Conservation (phyloP, 768 basidiomycete species). For the Boletus rubroflammeus region DNA sequence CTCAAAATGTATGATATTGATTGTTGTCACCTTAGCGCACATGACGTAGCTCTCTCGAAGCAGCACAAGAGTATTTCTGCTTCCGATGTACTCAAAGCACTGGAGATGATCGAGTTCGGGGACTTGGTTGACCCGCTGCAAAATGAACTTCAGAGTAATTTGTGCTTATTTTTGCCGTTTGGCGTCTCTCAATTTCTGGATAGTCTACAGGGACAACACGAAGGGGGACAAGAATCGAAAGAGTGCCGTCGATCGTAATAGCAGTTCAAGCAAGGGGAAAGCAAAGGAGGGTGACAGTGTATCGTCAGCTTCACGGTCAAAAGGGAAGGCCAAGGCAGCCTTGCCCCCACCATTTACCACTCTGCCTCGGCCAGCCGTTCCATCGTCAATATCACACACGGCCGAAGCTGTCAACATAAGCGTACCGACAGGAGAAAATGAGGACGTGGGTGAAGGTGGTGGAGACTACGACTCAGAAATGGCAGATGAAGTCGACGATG, state of each 20-base stretch:
- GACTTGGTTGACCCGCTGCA: constrained; percentile 65
- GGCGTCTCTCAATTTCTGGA: background rate
- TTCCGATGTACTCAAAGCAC: constrained; percentile 83
- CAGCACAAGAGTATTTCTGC: constrained; percentile 88
- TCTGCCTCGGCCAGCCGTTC: constrained; percentile 27
- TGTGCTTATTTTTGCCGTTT: background rate
- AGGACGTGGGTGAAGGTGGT: constrained; percentile 33
- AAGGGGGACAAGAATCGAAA: constrained; percentile 57
- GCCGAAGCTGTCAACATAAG: constrained; percentile 25
- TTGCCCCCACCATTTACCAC: constrained; percentile 28
- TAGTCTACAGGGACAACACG: constrained; percentile 63
- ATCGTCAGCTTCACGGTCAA: constrained; percentile 26
- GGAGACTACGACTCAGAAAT: constrained; percentile 25
- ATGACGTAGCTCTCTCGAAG: constrained; percentile 80
- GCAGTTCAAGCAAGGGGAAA: constrained; percentile 29
- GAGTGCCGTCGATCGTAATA: constrained; percentile 22
- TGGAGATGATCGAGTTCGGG: constrained; percentile 74
- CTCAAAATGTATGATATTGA: constrained; percentile 4
- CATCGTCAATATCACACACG: constrained; percentile 27
- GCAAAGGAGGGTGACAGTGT: constrained; percentile 31
- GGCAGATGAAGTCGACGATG: constrained; percentile 24
- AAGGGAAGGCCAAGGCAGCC: constrained; percentile 31
- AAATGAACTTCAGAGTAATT: constrained; percentile 58
- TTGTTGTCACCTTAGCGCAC: constrained; percentile 51
- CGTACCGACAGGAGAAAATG: constrained; percentile 25